These are phyloP conservation scores for Gastrolobium bilobum DNA, from an alignment of 306 rosid species.

Conservation along the genomic window DNA sequence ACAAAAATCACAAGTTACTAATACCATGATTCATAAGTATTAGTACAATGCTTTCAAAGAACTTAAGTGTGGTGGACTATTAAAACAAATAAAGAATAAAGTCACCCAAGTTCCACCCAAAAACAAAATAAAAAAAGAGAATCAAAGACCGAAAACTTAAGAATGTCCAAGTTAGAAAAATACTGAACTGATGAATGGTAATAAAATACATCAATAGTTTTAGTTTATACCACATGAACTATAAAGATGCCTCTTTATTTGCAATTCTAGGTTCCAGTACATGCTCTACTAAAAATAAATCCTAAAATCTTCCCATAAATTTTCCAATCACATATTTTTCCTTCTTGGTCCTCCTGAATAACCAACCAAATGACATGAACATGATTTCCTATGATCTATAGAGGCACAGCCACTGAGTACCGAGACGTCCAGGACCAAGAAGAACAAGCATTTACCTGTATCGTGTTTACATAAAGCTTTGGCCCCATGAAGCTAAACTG, in stretches of 20 bases:
- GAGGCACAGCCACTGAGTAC: conserved; percentile 38
- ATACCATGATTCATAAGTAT: conserved; percentile 9
- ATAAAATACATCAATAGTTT: background rate
- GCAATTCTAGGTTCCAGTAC: conserved; percentile 37
- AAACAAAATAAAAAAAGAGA: conserved; percentile 37
- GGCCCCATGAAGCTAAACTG: conserved; percentile 98
- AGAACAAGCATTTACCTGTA: conserved; percentile 62
- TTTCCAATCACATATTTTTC: background rate
- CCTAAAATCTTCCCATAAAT: conserved; percentile 22
- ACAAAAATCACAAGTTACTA: conserved; percentile 11
- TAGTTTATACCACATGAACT: conserved; percentile 28
- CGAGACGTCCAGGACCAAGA: conserved; percentile 27
- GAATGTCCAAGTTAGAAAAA: conserved; percentile 14
- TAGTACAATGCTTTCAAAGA: conserved; percentile 10
- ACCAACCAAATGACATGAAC: conserved; percentile 34
- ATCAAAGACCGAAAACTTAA: conserved; percentile 16
- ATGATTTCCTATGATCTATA: conserved; percentile 13
- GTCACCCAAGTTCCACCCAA: background rate
- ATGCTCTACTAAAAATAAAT: conserved; percentile 38
- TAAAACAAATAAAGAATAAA: background rate
- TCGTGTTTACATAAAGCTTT: conserved; percentile 86
- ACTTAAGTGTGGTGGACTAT: background rate
- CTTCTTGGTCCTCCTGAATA: background rate
- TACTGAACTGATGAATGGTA: background rate
- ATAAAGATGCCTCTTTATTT: conserved; percentile 38